A percentile compares a stretch with the other conserved stretches of the same genome.
Evolutionary conservation across 257 asterid species (phyloP).

Genomic region (Przewalskia tangutica): DNA sequence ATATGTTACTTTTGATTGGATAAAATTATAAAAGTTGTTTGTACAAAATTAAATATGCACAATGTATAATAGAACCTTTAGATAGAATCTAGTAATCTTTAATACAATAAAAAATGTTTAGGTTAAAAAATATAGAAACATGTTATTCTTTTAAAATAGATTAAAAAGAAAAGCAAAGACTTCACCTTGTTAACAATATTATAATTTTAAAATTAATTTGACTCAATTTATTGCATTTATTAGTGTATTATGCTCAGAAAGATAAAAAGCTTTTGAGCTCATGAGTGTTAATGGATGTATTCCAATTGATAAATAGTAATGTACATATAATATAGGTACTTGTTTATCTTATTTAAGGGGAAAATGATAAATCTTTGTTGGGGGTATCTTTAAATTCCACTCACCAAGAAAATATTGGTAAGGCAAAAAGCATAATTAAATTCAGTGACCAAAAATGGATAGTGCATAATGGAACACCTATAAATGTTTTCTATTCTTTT

Average conservation of each 20-base stretch:
- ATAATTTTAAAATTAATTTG: background rate
- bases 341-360: background rate
- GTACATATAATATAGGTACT: background rate
- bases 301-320: background rate
- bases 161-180: background rate
- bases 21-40: no score
- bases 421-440: constrained; percentile 16
- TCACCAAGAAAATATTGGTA: background rate
- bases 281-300: background rate
- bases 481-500: background rate
- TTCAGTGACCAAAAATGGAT: constrained; percentile 12
- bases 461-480: background rate
- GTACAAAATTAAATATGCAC: background rate
- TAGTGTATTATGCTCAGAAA: background rate
- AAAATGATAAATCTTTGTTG: background rate
- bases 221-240: background rate
- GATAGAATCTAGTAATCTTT: background rate
- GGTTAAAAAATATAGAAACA: background rate
- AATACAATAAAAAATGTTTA: background rate
- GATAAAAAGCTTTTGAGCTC: background rate
- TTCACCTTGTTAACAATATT: background rate
- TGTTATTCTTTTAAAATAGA: background rate
- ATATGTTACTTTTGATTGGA: background rate
- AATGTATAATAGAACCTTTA: background rate
- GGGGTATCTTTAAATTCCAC: constrained; percentile 14